Conservation (phyloP, 163 green algal species). For the Chloroidium sp. region DNA sequence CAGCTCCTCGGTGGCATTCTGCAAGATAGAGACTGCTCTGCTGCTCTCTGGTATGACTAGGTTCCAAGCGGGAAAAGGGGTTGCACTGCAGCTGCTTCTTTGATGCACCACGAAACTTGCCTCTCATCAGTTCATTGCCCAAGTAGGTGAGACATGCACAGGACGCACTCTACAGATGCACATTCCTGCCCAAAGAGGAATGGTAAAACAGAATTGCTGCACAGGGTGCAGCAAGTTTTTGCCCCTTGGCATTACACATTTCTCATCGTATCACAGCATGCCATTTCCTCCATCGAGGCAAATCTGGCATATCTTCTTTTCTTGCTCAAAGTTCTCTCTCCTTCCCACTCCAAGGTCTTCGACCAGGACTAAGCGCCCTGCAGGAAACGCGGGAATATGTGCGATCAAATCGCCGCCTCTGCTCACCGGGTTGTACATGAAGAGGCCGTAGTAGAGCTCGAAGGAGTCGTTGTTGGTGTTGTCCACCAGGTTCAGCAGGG, state of each 20-base stretch:
- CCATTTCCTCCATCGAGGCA: too few species aligned
- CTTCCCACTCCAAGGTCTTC: not conserved
- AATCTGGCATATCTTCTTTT: too few species aligned
- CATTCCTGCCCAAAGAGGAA: too few species aligned
- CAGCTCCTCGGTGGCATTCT: conserved; percentile 78
- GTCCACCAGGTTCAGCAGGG: conserved; percentile 83
- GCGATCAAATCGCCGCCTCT: too few species aligned
- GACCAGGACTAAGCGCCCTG: not conserved
- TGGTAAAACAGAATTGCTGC: too few species aligned
- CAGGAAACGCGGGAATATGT: not conserved
- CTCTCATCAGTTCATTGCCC: not conserved
- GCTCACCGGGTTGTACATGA: conserved; percentile 94
- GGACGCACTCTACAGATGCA: not conserved
- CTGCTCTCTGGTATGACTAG: not conserved
- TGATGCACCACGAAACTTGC: not conserved
- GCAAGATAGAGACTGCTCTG: conserved; percentile 3
- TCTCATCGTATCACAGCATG: too few species aligned
- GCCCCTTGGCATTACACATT: too few species aligned
- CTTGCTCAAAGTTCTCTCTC: too few species aligned
- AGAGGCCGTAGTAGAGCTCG: conserved; percentile 99
- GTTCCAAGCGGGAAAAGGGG: not conserved
- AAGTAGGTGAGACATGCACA: not conserved
- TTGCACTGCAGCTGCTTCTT: not conserved
- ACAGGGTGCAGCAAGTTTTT: too few species aligned
- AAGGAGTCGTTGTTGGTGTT: conserved; percentile 98